Evolutionary conservation across 768 basidiomycete genomes (phyloP), one percentile per base, ranked within the genome.

Genomic region (Paxillus ammoniavirescens): DNA sequence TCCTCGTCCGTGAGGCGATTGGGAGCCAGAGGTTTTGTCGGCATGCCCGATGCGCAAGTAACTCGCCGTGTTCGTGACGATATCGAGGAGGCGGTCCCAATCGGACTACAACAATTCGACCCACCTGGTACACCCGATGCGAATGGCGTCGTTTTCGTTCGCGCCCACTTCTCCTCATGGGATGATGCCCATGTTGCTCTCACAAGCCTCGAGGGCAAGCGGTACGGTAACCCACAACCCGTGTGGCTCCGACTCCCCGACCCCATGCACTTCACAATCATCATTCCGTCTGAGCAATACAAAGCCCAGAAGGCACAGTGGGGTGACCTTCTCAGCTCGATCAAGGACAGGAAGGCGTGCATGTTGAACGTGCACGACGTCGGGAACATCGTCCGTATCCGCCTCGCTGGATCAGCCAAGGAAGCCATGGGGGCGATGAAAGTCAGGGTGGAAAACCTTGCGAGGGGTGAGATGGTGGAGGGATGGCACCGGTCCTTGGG

Each of bases 361-460:
- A 61, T 68, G 21, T 58, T 79, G 17, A 51, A 64, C 35, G 62
- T 77, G 4, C 60, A 56, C 18, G 63, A 69, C 23, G 38, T 21
- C 8, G 61, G 58, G 21, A 59, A 61, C 33, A 44, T 42, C 8
- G 72, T 77, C 42, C 65, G 69, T 14, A 73, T 85, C 38, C 73
- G 67, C 4, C 71, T 84, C n/a, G 58, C 70, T 1, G 83, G 84
- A 0, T 71, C 78, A 13, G 77, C 79, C 47, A 80, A 80, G 65
- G 77, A 79, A 57, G 75, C 75, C 2, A 74, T 79, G 1, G 84
- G 84, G 1, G 72, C 75, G 5, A 60, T 86, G 54, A 86, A 84
- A 67, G 83, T 85, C 12, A 70, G 83, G 48, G 79, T 82, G 0
- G 84, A 86, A 63, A 76, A 71, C 48, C 62, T 86, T 37, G 77